phyloP scores from a whole-genome alignment of 1,139 yeast genomes.

The Taphrina pruni region DNA sequence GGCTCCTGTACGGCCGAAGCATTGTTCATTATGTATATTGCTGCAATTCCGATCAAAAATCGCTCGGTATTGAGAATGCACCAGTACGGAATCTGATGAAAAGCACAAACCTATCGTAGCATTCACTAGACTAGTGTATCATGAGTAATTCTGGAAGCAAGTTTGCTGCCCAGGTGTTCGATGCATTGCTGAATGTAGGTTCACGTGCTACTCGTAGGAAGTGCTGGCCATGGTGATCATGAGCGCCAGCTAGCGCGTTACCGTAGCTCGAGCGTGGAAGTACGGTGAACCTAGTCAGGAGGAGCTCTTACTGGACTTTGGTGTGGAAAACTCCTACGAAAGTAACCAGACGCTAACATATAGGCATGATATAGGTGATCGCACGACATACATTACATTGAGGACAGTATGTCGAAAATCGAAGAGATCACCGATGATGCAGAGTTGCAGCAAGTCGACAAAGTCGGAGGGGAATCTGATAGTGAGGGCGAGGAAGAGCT shows the following conservation, averaged over 20 bases:
- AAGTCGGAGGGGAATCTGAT: slow-evolving; percentile 30
- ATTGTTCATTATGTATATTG: slow-evolving; percentile 1
- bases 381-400: not conserved
- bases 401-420: slow-evolving; percentile 36
- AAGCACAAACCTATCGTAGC: too few species aligned
- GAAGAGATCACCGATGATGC: slow-evolving; percentile 39
- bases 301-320: slow-evolving; percentile 16
- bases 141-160: too few species aligned
- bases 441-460: slow-evolving; percentile 33
- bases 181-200: not conserved
- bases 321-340: slow-evolving; percentile 21
- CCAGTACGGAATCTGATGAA: too few species aligned
- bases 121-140: too few species aligned
- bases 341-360: not conserved
- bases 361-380: not conserved
- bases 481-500: slow-evolving; percentile 37
- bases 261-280: too few species aligned
- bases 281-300: not conserved
- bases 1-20: slow-evolving; percentile 59
- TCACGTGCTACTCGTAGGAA: not conserved
- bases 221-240: too few species aligned
- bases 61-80: too few species aligned
- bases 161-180: too few species aligned
- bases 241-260: too few species aligned
- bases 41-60: too few species aligned